Conservation (phyloP, 2,329 filamentous ascomycete species). For the Pseudogymnoascus sp. region DNA sequence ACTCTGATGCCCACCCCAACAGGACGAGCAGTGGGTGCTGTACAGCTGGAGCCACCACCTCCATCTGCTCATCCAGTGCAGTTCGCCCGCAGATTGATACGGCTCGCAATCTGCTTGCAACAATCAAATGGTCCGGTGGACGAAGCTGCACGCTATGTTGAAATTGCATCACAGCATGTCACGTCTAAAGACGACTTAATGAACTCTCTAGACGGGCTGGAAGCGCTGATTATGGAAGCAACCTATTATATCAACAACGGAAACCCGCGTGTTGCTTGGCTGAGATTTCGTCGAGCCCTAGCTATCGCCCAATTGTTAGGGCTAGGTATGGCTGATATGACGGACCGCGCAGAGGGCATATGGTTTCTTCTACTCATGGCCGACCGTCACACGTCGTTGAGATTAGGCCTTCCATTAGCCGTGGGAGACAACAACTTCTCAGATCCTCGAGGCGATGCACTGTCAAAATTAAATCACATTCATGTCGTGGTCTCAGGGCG, state of each 20-base stretch:
- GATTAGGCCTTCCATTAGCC: not conserved
- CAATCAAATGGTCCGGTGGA: not conserved
- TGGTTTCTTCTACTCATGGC: constrained; percentile 3
- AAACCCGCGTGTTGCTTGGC: constrained; percentile 2
- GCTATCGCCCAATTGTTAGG: not conserved
- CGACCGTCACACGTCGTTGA: not conserved
- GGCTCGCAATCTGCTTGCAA: not conserved
- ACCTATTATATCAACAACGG: constrained; percentile 8
- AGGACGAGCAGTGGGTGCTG: not conserved
- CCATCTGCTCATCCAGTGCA: constrained; percentile 3
- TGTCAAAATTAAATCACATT: constrained; percentile 9
- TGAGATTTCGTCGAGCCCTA: not conserved
- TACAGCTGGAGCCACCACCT: not conserved
- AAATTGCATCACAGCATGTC: constrained; percentile 17
- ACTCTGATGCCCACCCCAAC: not conserved
- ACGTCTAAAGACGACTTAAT: constrained; percentile 18
- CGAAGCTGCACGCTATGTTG: constrained; percentile 13
- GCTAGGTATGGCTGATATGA: not conserved
- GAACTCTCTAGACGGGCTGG: constrained; percentile 9
- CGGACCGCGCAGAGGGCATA: constrained; percentile 2
- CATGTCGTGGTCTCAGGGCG: not conserved
- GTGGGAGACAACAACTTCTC: not conserved
- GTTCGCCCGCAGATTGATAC: constrained; percentile 7
- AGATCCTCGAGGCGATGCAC: not conserved
- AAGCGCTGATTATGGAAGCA: constrained; percentile 7